Conservation (phyloP, 163 green algal genomes). For the Scenedesmus sp. region DNA sequence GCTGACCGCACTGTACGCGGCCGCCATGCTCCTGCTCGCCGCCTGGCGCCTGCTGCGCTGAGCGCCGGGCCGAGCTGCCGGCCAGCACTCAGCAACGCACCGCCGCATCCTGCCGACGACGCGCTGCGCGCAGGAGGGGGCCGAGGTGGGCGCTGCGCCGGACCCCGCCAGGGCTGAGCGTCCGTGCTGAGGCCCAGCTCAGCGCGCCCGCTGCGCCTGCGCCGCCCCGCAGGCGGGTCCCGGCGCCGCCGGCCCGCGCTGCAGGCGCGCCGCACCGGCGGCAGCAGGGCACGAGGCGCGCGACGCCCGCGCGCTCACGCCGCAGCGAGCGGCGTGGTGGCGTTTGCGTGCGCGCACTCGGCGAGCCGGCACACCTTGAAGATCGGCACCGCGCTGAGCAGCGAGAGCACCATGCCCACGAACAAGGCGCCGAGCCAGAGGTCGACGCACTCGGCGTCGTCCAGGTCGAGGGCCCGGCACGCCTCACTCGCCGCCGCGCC, state of each 20-base stretch:
- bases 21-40: slow-evolving; percentile 8
- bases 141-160: background rate
- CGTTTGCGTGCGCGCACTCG: slow-evolving; percentile 52
- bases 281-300: too few relatives aligned
- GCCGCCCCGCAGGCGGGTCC: too few relatives aligned
- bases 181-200: too few relatives aligned
- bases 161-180: background rate
- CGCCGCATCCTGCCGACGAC: too few relatives aligned
- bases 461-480: slow-evolving; percentile 60
- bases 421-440: slow-evolving; percentile 71
- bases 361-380: slow-evolving; percentile 73
- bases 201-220: too few relatives aligned
- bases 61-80: background rate
- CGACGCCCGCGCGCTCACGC: too few relatives aligned
- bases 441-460: slow-evolving; percentile 60
- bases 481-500: slow-evolving; percentile 51
- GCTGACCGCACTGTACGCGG: background rate
- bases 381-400: slow-evolving; percentile 75
- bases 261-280: too few relatives aligned
- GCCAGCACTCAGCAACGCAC: background rate
- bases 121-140: background rate
- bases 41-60: slow-evolving; percentile 7
- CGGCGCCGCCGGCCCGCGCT: too few relatives aligned
- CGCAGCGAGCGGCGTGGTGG: too few relatives aligned
- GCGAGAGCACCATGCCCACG: slow-evolving; percentile 61